phyloP scores from a whole-genome alignment of 345 rosid genomes.

The Eucalyptus erythrocorys region DNA sequence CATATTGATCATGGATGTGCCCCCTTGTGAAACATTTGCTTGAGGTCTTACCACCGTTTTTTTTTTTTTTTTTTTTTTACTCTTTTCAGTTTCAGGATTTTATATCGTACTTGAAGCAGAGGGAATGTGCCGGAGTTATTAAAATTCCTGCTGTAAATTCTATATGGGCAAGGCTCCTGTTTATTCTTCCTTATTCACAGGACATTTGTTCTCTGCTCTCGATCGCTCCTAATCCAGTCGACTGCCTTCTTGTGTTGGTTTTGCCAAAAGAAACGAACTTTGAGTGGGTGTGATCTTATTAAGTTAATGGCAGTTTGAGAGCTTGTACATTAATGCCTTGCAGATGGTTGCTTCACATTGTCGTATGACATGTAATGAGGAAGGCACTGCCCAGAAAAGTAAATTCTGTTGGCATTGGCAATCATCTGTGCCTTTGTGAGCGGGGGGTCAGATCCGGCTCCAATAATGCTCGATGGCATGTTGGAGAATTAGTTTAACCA shows the following conservation, averaged over 20 bases:
- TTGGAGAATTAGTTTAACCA: background rate
- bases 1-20: background rate
- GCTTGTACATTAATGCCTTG: background rate
- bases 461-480: background rate
- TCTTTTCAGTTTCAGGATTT: conserved; percentile 78
- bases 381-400: background rate
- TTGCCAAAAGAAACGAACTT: conserved; percentile 84
- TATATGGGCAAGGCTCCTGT: conserved; percentile 91
- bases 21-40: background rate
- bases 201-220: conserved; percentile 77
- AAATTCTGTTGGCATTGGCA: background rate
- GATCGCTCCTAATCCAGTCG: conserved; percentile 29
- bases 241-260: conserved; percentile 69
- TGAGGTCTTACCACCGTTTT: background rate
- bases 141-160: conserved; percentile 70
- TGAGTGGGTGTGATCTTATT: conserved; percentile 36
- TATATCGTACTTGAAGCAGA: conserved; percentile 82
- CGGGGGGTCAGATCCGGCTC: background rate
- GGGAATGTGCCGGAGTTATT: conserved; percentile 96
- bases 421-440: background rate
- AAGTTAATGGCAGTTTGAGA: background rate
- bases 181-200: conserved; percentile 70
- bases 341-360: background rate
- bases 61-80: background rate
- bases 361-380: background rate